phyloP scores from a whole-genome alignment of 805 yeast genomes.

The Hanseniaspora occidentalis region DNA sequence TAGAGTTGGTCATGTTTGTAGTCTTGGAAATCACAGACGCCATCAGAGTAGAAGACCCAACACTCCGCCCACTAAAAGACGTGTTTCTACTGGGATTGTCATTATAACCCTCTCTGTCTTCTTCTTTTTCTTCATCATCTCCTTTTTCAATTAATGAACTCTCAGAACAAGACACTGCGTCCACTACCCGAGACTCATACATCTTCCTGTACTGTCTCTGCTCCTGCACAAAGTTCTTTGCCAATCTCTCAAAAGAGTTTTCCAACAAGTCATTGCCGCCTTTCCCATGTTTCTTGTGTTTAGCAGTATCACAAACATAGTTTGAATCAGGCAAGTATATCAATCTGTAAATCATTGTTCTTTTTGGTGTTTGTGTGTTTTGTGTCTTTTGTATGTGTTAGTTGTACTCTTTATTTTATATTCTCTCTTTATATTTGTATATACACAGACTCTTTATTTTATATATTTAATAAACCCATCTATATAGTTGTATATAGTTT shows the following conservation, averaged over 20 bases:
- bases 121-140: not conserved
- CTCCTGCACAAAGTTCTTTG: not conserved
- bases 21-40: too few relatives aligned
- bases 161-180: too few relatives aligned
- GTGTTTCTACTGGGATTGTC: too few relatives aligned
- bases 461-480: too few relatives aligned
- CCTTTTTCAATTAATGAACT: not conserved
- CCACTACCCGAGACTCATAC: too few relatives aligned
- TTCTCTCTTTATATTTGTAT: too few relatives aligned
- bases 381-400: not conserved
- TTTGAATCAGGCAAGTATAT: not conserved
- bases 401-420: not conserved
- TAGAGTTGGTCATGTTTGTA: too few relatives aligned
- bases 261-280: constrained; percentile 1
- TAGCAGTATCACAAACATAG: not conserved
- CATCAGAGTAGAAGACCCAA: too few relatives aligned
- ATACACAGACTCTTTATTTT: too few relatives aligned
- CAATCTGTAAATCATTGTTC: not conserved
- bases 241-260: constrained; percentile 1
- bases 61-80: too few relatives aligned
- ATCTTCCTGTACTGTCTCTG: not conserved
- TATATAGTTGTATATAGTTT: too few relatives aligned
- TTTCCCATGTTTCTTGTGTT: not conserved
- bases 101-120: not conserved
- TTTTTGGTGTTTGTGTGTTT: not conserved